Percentiles rank a stretch among this genome's conserved stretches.
Evolutionary conservation across 441 rosid species (phyloP).

Genomic region (Adansonia madagascariensis): DNA sequence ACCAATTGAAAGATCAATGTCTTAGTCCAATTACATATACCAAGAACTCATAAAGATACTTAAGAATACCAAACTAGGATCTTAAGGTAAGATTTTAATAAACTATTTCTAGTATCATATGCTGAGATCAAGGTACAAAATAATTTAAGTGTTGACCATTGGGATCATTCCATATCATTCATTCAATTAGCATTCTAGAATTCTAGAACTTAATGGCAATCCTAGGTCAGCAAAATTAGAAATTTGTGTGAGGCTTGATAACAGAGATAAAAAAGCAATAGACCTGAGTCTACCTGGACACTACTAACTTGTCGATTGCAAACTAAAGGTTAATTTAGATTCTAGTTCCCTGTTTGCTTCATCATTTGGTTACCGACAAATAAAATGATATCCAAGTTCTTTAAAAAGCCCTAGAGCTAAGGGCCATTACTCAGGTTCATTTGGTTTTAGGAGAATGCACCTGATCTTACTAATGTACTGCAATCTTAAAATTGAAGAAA

Average conservation of each 20-base stretch:
- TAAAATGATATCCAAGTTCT: conserved; percentile 11
- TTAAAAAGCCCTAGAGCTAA: conserved; percentile 1
- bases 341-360: neutral
- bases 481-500: conserved; percentile 17
- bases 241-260: neutral
- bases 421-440: neutral
- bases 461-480: neutral
- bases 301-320: neutral
- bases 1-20: conserved; percentile 4
- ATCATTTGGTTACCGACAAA: neutral
- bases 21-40: neutral
- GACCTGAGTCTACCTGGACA: neutral
- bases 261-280: neutral
- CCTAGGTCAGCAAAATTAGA: neutral
- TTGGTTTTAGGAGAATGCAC: conserved; percentile 2
- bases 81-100: neutral
- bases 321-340: neutral
- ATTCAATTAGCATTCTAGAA: conserved; percentile 8
- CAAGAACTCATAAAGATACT: neutral
- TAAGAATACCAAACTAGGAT: neutral
- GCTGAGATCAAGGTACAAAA: neutral
- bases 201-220: conserved; percentile 2
- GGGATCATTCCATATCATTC: neutral
- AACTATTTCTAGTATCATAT: neutral
- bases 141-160: neutral